Evolutionary conservation across 2,329 filamentous ascomycete genomes (phyloP), one percentile per base, ranked within the genome.

Genomic region (Fusarium zealandicum): DNA sequence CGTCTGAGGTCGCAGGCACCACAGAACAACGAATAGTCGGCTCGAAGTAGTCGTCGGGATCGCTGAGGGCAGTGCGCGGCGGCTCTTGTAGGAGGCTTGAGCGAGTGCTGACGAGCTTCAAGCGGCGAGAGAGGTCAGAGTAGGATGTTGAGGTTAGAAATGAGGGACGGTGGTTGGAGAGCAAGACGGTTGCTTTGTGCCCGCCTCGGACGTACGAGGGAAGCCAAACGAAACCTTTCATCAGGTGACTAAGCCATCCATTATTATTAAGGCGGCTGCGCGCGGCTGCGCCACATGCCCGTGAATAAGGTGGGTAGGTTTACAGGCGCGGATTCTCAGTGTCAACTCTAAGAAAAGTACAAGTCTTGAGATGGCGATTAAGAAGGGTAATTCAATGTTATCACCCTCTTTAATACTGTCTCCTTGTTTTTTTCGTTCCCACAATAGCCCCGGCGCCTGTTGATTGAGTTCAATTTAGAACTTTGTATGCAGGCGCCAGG

Each of bases 1-100:
- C 78, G 80, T 87, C 84, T 79, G 78, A 73, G 70, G 64, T 61
- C 63, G 66, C 61, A 50, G 55, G 58, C 66, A 65, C 58, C 64
- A 64, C 72, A 74, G 70, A 74, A 66, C 60, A 74, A 66, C 60
- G 70, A 74, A 70, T 57, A 70, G 70, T 74, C 71, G 72, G 72
- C 69, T 67, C 57, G 66, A 72, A 72, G 67, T 65, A 65, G 65
- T 67, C 54, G 64, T 56, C 62, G 59, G 63, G 47, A 57, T 66
- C 64, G 63, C 59, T 65, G 44, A 38, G 55, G 42, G 61, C 40
- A 50, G 54, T 51, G 47, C 50, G 43, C 41, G 54, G 51, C 46
- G 37, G 46, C 43, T 57, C 61, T 51, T 56, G 25, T 50, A 37
- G 44, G 57, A 58, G 45, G 43, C 43, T 53, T 54, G 42, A 67